phyloP scores from a whole-genome alignment of 805 yeast species.

The Teunomyces barrocoloradensis region DNA sequence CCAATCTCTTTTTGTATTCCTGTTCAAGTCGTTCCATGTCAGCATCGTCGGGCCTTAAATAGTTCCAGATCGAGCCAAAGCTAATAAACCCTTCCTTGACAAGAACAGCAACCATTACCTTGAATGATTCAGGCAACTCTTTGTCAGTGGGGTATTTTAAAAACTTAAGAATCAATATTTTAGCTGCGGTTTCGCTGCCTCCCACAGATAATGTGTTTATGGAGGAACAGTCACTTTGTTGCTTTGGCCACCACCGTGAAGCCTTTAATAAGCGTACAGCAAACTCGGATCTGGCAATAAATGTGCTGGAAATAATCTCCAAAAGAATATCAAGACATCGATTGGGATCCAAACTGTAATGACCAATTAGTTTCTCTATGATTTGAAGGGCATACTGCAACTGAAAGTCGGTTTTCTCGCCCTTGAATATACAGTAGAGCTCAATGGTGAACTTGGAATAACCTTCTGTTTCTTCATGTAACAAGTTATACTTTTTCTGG shows the following conservation, averaged over 20 bases:
- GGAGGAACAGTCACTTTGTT: slow-evolving; percentile 28
- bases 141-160: slow-evolving; percentile 27
- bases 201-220: slow-evolving; percentile 41
- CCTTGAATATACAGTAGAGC: slow-evolving; percentile 40
- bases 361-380: slow-evolving; percentile 63
- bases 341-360: slow-evolving; percentile 70
- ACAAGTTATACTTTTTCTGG: slow-evolving; percentile 58
- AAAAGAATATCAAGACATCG: slow-evolving; percentile 64
- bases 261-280: slow-evolving; percentile 48
- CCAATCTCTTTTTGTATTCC: slow-evolving; percentile 44
- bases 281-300: slow-evolving; percentile 46
- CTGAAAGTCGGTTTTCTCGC: slow-evolving; percentile 40
- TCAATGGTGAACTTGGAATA: slow-evolving; percentile 61
- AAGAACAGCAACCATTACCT: slow-evolving; percentile 49
- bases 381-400: slow-evolving; percentile 45
- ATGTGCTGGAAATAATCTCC: slow-evolving; percentile 46
- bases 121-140: slow-evolving; percentile 42
- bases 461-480: slow-evolving; percentile 78
- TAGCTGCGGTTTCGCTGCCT: slow-evolving; percentile 56
- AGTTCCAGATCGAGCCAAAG: slow-evolving; percentile 58
- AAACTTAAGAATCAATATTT: slow-evolving; percentile 49
- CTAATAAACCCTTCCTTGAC: slow-evolving; percentile 66
- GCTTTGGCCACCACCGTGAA: slow-evolving; percentile 68
- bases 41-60: slow-evolving; percentile 51
- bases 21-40: slow-evolving; percentile 44